Percentiles rank a stretch among this genome's conserved stretches.
phyloP scores from a whole-genome alignment of 139 green algal species.

The Closterium sp. region DNA sequence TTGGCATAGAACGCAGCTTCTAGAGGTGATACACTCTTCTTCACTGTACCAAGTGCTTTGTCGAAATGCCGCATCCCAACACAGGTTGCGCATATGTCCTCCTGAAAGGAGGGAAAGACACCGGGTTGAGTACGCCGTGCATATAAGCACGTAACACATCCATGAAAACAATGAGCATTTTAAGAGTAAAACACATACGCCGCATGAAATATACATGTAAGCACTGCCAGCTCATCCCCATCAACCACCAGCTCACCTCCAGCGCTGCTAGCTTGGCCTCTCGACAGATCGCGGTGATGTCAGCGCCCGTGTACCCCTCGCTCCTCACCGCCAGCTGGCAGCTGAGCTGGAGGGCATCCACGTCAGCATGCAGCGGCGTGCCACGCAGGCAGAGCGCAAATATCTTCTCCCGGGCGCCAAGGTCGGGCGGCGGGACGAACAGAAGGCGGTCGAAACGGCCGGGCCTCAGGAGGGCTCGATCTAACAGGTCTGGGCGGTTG shows the following conservation, averaged over 20 bases:
- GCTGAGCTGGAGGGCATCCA: neutral
- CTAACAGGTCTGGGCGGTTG: constrained; percentile 71
- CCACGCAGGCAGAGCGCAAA: constrained; percentile 32
- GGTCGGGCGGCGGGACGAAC: constrained; percentile 40
- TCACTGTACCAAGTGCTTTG: neutral
- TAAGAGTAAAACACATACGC: no score
- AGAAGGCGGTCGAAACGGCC: constrained; percentile 57
- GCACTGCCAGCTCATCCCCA: neutral
- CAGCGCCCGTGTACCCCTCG: constrained; percentile 54
- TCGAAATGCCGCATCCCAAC: constrained; percentile 28
- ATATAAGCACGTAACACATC: no score
- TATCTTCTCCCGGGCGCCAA: constrained; percentile 25
- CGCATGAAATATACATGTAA: no score
- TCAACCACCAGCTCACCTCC: constrained; percentile 13
- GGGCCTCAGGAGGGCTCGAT: constrained; percentile 68
- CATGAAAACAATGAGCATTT: no score
- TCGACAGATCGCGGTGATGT: constrained; percentile 57
- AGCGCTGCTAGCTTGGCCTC: constrained; percentile 81
- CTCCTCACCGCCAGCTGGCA: constrained; percentile 22
- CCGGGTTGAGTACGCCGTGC: no score
- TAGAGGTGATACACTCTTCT: neutral
- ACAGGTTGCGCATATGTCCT: neutral
- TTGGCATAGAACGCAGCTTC: neutral
- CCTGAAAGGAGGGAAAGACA: constrained; percentile 9
- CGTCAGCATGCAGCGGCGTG: constrained; percentile 31